These are phyloP conservation scores for Brassica juncea DNA, from an alignment of 345 rosid genomes.

Conservation along the genomic window DNA sequence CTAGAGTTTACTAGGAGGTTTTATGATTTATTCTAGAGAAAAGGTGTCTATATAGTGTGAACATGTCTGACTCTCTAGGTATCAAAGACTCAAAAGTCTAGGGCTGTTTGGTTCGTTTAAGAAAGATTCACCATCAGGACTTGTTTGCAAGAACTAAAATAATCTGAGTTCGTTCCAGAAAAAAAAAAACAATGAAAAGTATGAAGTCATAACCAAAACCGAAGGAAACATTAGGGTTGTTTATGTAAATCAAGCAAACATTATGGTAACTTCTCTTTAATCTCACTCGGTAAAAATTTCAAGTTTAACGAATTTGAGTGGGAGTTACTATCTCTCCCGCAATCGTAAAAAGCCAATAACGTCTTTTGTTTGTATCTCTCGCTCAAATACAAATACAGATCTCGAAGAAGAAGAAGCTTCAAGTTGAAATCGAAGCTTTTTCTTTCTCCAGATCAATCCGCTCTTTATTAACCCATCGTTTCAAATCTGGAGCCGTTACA, in stretches of 20 bases:
- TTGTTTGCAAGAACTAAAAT: background rate
- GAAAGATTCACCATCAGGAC: background rate
- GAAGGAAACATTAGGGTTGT: background rate
- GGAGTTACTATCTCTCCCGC: conserved; percentile 33
- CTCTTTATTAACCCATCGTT: background rate
- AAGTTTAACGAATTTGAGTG: background rate
- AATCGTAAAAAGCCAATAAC: conserved; percentile 26
- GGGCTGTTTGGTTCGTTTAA: background rate
- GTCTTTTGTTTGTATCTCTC: conserved; percentile 32
- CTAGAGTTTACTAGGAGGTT: too few relatives aligned
- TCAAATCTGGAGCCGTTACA: conserved; percentile 74
- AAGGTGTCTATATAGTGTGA: background rate
- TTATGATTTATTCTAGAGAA: too few relatives aligned
- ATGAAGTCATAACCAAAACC: background rate
- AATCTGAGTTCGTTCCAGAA: background rate
- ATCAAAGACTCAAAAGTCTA: background rate
- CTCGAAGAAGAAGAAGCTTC: background rate
- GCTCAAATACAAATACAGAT: conserved; percentile 34
- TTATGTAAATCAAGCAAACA: conserved; percentile 9
- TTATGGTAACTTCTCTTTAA: background rate
- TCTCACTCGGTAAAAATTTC: background rate
- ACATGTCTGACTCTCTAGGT: background rate
- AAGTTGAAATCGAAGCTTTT: conserved; percentile 20
- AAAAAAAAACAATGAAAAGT: background rate
- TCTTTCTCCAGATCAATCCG: conserved; percentile 1